These are phyloP conservation scores for Sclerotinia minor DNA, from an alignment of 2,329 filamentous ascomycete species.

Conservation along the genomic window DNA sequence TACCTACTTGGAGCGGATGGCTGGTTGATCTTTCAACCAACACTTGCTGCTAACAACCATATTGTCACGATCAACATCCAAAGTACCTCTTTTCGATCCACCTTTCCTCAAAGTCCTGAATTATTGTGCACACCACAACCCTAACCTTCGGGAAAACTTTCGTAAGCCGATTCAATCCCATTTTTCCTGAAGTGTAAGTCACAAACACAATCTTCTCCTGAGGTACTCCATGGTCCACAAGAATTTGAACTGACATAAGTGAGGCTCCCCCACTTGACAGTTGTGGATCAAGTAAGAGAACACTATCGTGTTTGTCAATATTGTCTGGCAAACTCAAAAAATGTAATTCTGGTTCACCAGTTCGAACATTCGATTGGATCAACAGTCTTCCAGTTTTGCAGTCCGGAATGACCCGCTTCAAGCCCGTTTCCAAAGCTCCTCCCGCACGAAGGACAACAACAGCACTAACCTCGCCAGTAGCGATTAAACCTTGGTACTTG, in stretches of 20 bases:
- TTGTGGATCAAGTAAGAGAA: conserved; percentile 87
- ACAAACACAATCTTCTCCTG: conserved; percentile 87
- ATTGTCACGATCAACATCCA: conserved; percentile 61
- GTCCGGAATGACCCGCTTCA: conserved; percentile 89
- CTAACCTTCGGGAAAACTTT: conserved; percentile 86
- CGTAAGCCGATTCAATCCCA: conserved; percentile 80
- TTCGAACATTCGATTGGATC: conserved; percentile 83
- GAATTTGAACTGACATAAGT: conserved; percentile 93
- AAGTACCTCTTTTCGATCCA: conserved; percentile 93
- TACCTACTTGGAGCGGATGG: background rate
- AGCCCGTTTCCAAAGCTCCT: conserved; percentile 80
- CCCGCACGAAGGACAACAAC: conserved; percentile 88
- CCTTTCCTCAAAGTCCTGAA: conserved; percentile 77
- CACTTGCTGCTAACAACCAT: background rate
- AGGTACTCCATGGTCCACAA: conserved; percentile 88
- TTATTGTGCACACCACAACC: conserved; percentile 80
- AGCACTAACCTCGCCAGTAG: conserved; percentile 75
- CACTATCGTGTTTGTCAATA: conserved; percentile 72
- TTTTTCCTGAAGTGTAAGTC: conserved; percentile 83
- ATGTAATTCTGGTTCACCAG: conserved; percentile 89
- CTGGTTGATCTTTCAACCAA: background rate
- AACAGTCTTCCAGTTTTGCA: conserved; percentile 85
- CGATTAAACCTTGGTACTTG: conserved; percentile 69
- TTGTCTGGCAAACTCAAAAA: conserved; percentile 78
- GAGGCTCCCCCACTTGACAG: conserved; percentile 86